Evolutionary conservation across 164 flowering plant species (phyloP), one percentile per base, ranked within the genome.

Genomic region (Tinospora cordifolia): DNA sequence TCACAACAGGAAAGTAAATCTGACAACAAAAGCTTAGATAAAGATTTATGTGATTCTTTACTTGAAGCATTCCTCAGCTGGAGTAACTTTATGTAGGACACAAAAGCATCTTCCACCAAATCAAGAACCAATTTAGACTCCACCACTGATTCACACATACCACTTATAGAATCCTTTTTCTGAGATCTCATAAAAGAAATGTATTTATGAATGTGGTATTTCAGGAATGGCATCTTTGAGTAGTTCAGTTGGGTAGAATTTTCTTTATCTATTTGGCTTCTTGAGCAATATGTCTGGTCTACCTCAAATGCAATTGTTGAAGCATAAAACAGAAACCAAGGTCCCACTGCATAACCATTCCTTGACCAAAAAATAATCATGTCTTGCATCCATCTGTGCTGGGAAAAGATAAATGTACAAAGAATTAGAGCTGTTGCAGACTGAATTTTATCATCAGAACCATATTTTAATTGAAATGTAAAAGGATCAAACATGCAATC

Each of bases 291-390:
- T 6, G 25, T 62, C 26, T 10, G 3, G 8, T 72, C 57, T 70
- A 82, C 85, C 72, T 84, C 89, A 72, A 64, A 65, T 67, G 83
- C 84, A 70, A 86, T 83, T 70, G 77, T 79, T 14, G 83, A 68
- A 63, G 77, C 85, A 80, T 83, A 86, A 69, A 75, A 81, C 19
- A 86, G 66, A 25, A 86, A 19, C 39, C 83, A 74, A 21, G 82
- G 80, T 26, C 86, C 84, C 21, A 86, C 85, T 11, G 78, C 79
- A 66, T 69, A 76, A 64, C 80, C 82, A 67, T 76, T 75, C 60
- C 59, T 79, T 51, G 78, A 74, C 89, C 89, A 86, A 57, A 69
- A 80, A n/a, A 76, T 58, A 44, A 86, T 63, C 83, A 84, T 72
- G 58, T 78, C 78, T 69, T 26, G 73, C 67, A 83, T 74, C 77